Base-by-base conservation (phyloP, 2,329 filamentous ascomycete species). In the Xylaria digitata region DNA sequence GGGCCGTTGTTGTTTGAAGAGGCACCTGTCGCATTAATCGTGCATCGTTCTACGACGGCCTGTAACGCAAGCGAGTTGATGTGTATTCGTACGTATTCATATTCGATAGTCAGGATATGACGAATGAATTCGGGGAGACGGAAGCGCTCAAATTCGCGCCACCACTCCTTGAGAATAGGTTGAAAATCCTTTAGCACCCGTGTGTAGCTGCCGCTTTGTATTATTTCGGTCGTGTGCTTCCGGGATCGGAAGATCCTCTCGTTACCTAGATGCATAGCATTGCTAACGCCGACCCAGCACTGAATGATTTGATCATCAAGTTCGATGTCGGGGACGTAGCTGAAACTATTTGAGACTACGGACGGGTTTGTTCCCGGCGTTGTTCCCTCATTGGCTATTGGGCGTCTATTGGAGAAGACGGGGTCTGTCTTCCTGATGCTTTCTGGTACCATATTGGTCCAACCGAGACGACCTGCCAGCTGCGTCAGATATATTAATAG, bases 61-160 rank as follows among this genome's bases (percentile, higher is more conserved):
- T 99, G 96, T 1, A 99, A 83, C 1, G 94, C 94, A 1, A 99
- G 84, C 0, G 94, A 97, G 78, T 98, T 97, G 81, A 97, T 87
- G 76, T 98, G 98, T 57, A 97, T 92, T 74, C 95, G 89, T 30
- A 95, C 93, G 77, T 97, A 97, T 75, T 98, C 93, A 75, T 96
- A 97, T 81, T 99, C 96, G 71, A 98, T 97, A 7, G 89, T 91
- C 34, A 99, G 84, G 65, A 98, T 94, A 76, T 94, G 89, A 34
- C 86, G 82, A 71, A 89, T 90, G 69, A 86, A 90, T 23, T 82
- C 86, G 2, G 89, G 89, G 59, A 91, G 84, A 63, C 87, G 86
- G 74, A 92, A 91, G n/a, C 88, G 85, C 73, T 97, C 91, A 75
- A 97, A 94, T 67, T 94, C 91, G 48, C 85, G 86, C 80, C 89